Base-by-base conservation (phyloP, 371 early-diverging fungal species). In the Apophysomyces trapeziformis region DNA sequence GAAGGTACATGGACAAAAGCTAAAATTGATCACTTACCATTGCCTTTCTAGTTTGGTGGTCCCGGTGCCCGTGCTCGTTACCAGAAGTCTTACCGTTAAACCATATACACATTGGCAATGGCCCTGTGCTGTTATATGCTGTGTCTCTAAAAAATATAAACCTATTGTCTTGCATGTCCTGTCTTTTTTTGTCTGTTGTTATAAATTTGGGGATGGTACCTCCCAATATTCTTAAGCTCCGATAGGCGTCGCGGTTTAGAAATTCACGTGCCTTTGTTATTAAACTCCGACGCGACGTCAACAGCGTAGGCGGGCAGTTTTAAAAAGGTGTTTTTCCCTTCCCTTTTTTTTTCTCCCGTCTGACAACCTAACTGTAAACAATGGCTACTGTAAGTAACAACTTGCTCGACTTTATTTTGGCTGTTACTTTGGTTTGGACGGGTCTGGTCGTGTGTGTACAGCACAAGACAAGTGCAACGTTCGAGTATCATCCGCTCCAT, bases 51-150 rank as follows among this genome's bases (percentile, higher is more conserved):
- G 91, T 99, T 99, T 85, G 99, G 99, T 82, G 99, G 99, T 90
- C 92, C 93, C 64, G 99, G 99, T 92, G 99, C 99, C 78, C 96
- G 99, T 89, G 97, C 99, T 79, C 95, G 99, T 82, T 97, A 88
- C 95, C 98, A 97, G 86, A 97, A 98, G 93, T 93, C 94, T 68
- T 94, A 95, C 92, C 95, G 95, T 94, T 93, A 93, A 92, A 80
- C 1, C 32, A 26, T 21, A 68, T 26, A 18, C 21, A 50, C 54
- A 50, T 6, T 50, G 54, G 54, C 54, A 50, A 50, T 50, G 35
- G 54, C 54, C 21, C 0, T 50, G 21, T 11, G 21, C 54, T 50
- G 9, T 26, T 50, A 18, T 21, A 21, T 50, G 54, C 21, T 50
- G 54, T 50, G 54, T 50, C 21, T 21, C 9, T 50, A 50, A 50